Base-by-base conservation (phyloP, 2,329 filamentous ascomycete genomes). In the Colletotrichum sidae region DNA sequence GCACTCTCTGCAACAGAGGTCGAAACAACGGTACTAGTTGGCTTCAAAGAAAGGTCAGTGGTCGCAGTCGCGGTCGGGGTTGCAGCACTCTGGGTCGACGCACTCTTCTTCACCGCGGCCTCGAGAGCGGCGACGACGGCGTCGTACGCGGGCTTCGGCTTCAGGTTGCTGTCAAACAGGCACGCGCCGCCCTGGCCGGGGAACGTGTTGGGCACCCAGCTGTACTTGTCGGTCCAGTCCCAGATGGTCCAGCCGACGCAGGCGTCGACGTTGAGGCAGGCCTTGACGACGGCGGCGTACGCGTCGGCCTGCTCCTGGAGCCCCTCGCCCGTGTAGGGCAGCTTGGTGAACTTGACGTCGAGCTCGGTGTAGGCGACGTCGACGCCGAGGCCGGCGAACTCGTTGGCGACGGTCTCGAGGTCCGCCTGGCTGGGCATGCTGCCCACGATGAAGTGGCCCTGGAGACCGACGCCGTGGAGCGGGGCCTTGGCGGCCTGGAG, bases 211-310 rank as follows among this genome's bases (percentile, higher is more conserved):
- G 80, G 80, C 9, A 83, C 72, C 81, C 79, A 82, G 56, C 35
- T 49, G 15, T 57, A 57, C 55, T 57, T 69, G 60, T 85, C 83
- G 5, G 79, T 75, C 12, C 83, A 80, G 65, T 82, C 75, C 75
- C 75, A 77, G 55, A 76, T 68, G 25, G 73, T 77, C 45, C 76
- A 66, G 12, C 75, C 75, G n/a, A 77, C 60, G 57, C 75, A 76
- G 51, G 87, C 86, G 9, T 79, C 65, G 55, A 87, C 78, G 15
- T 82, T 77, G 38, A 90, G 73, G 70, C 90, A 92, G 6, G 85
- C 88, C 54, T 85, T 81, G 68, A 82, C 80, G 15, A 86, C 81
- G 39, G 83, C 81, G 17, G 82, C 75, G 66, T 76, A 77, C 44
- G 68, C 72, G 12, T 68, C 58, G 51, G 68, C 71, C 69, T 77